Percentiles rank a stretch among this genome's conserved stretches.
Evolutionary conservation across 1,284 basidiomycete genomes (phyloP).

Genomic region (Amylostereum areolatum): DNA sequence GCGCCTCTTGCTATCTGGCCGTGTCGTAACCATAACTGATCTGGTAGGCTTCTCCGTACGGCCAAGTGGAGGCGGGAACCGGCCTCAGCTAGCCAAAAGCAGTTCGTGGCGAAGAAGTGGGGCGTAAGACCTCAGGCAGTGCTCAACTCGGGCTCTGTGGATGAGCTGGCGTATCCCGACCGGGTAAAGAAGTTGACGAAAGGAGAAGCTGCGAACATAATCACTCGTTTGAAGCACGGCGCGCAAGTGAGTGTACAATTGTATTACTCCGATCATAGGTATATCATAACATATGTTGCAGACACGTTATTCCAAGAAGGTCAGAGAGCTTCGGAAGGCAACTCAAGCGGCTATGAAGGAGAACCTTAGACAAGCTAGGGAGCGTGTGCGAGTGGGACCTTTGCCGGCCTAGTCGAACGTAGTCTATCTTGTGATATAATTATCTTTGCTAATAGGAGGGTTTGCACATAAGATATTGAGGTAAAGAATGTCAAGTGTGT

Average conservation of each 20-base stretch:
- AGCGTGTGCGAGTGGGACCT: conserved; percentile 56
- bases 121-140: conserved; percentile 24
- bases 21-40: not conserved
- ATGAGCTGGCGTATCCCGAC: conserved; percentile 15
- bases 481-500: too few species aligned
- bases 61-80: conserved; percentile 71
- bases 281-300: conserved; percentile 20
- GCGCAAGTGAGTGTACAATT: conserved; percentile 43
- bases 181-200: conserved; percentile 51
- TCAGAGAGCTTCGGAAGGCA: conserved; percentile 34
- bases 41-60: conserved; percentile 49
- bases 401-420: conserved; percentile 18
- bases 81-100: conserved; percentile 63
- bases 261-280: not conserved
- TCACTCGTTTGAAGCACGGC: conserved; percentile 74
- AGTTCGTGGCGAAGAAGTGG: conserved; percentile 58
- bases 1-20: not conserved
- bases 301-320: conserved; percentile 52
- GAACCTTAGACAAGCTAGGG: conserved; percentile 38
- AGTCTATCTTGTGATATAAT: not conserved
- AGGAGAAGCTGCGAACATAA: conserved; percentile 74
- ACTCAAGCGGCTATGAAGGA: conserved; percentile 38
- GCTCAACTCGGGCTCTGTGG: conserved; percentile 7
- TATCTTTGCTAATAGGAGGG: too few species aligned
- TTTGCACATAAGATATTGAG: too few species aligned